Percentiles rank a stretch among this genome's conserved stretches.
These are phyloP conservation scores for Lyophyllum decastes DNA, from an alignment of 768 basidiomycete species.

Conservation along the genomic window DNA sequence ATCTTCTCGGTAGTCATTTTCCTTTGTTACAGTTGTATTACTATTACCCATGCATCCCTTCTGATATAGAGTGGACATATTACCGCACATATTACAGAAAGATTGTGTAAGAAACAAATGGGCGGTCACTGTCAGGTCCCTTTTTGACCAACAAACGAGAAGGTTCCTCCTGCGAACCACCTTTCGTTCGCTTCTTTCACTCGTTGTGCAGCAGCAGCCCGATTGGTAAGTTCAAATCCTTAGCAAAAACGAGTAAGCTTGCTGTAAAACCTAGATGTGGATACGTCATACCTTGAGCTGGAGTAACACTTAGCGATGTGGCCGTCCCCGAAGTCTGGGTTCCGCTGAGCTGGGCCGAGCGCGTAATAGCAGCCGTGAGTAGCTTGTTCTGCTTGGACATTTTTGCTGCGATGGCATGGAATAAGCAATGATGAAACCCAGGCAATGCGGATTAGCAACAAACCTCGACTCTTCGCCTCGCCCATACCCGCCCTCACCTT, in stretches of 20 bases:
- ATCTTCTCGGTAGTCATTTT: conserved; percentile 15
- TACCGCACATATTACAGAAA: conserved; percentile 5
- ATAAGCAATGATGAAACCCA: not conserved
- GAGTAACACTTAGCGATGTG: conserved; percentile 92
- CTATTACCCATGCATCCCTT: conserved; percentile 26
- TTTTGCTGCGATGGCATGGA: conserved; percentile 63
- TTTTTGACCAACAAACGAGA: conserved; percentile 72
- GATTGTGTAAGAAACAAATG: not conserved
- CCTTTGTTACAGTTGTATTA: conserved; percentile 30
- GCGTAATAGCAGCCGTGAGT: conserved; percentile 80
- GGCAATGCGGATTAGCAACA: conserved; percentile 23
- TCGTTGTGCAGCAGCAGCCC: conserved; percentile 77
- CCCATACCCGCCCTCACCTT: conserved; percentile 87
- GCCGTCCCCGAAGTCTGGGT: conserved; percentile 78
- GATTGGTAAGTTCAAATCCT: conserved; percentile 96
- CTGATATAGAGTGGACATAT: conserved; percentile 9
- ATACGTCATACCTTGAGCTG: conserved; percentile 76
- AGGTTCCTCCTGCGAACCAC: conserved; percentile 90
- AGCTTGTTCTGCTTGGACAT: conserved; percentile 93
- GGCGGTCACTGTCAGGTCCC: conserved; percentile 29
- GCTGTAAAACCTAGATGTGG: not conserved
- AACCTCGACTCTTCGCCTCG: conserved; percentile 91
- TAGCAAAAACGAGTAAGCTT: conserved; percentile 12
- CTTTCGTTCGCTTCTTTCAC: conserved; percentile 96
- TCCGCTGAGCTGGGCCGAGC: conserved; percentile 58